Percentiles rank a stretch among this genome's conserved stretches.
These are phyloP conservation scores for Primulina huaijiensis DNA, from an alignment of 257 asterid species.

Conservation along the genomic window DNA sequence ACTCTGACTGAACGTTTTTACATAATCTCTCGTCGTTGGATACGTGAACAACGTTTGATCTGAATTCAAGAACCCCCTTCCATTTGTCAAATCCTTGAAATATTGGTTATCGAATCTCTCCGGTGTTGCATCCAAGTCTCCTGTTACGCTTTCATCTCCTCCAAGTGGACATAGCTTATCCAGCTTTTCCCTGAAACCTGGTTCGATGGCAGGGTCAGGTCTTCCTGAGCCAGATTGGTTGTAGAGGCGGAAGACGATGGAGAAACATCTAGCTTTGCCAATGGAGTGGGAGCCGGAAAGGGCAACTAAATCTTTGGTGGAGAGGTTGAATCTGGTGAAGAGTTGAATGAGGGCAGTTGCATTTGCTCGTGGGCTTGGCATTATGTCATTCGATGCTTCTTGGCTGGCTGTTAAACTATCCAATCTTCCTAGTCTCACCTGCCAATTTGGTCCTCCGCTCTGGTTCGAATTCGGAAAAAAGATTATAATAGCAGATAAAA, in stretches of 20 bases:
- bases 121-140: slow-evolving; percentile 69
- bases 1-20: slow-evolving; percentile 39
- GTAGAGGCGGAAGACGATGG: slow-evolving; percentile 77
- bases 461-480: slow-evolving; percentile 18
- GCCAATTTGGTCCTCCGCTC: slow-evolving; percentile 96
- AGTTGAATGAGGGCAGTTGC: slow-evolving; percentile 63
- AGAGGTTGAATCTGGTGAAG: slow-evolving; percentile 60
- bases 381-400: slow-evolving; percentile 63
- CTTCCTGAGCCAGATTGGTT: slow-evolving; percentile 84
- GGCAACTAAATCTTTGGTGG: slow-evolving; percentile 71
- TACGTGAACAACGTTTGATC: slow-evolving; percentile 58
- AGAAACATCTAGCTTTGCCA: slow-evolving; percentile 83
- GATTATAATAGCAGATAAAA: no score
- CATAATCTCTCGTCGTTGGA: slow-evolving; percentile 49
- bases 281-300: slow-evolving; percentile 96
- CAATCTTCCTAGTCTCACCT: slow-evolving; percentile 72
- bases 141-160: slow-evolving; percentile 67
- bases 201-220: slow-evolving; percentile 78
- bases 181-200: slow-evolving; percentile 42
- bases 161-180: slow-evolving; percentile 61
- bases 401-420: slow-evolving; percentile 90
- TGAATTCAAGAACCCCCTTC: slow-evolving; percentile 82
- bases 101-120: slow-evolving; percentile 68
- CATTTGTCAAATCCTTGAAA: slow-evolving; percentile 61
- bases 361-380: slow-evolving; percentile 96